Evolutionary conservation across 1,139 yeast genomes (phyloP).

Genomic region (Sugiyamaella paludigena): DNA sequence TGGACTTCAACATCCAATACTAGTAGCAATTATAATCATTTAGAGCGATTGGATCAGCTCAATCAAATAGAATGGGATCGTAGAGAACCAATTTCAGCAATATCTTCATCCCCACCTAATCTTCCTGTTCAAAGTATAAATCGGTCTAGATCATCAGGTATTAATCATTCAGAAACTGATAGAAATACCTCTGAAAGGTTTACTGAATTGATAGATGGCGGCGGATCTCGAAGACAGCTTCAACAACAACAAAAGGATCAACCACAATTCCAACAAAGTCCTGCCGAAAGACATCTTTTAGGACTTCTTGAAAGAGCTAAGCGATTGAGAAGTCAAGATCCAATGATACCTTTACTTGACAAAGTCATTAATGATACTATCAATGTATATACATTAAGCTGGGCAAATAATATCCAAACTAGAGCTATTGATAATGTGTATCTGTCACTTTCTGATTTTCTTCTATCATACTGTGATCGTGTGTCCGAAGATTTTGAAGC

Average conservation of each 20-base stretch:
- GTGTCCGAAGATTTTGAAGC: conserved; percentile 10
- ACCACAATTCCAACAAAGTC: conserved; percentile 23
- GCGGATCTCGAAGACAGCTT: not conserved
- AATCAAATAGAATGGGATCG: conserved; percentile 15
- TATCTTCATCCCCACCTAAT: conserved; percentile 13
- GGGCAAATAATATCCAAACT: conserved; percentile 11
- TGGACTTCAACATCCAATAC: too few relatives aligned
- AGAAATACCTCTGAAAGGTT: conserved; percentile 2
- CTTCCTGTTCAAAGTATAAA: not conserved
- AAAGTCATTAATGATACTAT: conserved; percentile 30
- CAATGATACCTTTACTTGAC: conserved; percentile 29
- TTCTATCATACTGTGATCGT: conserved; percentile 22
- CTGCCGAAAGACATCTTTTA: conserved; percentile 30
- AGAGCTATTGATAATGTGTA: conserved; percentile 28
- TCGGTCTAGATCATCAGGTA: too few relatives aligned
- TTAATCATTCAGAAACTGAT: not conserved
- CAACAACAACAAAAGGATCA: conserved; percentile 5
- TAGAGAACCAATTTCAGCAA: conserved; percentile 16
- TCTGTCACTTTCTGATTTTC: conserved; percentile 30
- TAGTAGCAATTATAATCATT: not conserved
- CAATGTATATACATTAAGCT: conserved; percentile 22
- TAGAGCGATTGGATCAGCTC: not conserved
- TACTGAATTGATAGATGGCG: not conserved
- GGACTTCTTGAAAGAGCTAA: conserved; percentile 26
- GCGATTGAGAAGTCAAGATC: conserved; percentile 20